Conservation (phyloP, 2,329 filamentous ascomycete genomes). For the Colletotrichum musicola region DNA sequence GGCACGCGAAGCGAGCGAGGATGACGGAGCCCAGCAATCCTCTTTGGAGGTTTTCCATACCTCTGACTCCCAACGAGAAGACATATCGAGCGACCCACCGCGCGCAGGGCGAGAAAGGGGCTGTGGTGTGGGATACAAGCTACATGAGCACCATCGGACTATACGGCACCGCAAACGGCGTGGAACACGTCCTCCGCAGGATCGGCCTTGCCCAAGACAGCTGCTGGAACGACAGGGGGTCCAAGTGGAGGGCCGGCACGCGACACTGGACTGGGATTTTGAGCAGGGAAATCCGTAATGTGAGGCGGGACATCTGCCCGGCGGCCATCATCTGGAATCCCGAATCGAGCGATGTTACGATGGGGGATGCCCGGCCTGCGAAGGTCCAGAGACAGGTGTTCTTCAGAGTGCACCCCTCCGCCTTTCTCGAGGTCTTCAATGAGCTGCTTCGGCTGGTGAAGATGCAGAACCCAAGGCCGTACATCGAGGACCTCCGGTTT, state of each 20-base stretch:
- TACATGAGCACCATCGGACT: slow-evolving; percentile 91
- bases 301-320: slow-evolving; percentile 74
- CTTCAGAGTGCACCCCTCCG: slow-evolving; percentile 85
- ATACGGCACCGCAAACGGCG: slow-evolving; percentile 73
- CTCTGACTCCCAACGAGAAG: slow-evolving; percentile 89
- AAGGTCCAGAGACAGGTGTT: slow-evolving; percentile 64
- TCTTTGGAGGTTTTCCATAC: slow-evolving; percentile 91
- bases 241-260: slow-evolving; percentile 75
- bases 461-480: slow-evolving; percentile 71
- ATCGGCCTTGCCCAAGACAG: slow-evolving; percentile 73
- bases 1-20: slow-evolving; percentile 90
- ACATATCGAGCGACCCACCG: slow-evolving; percentile 90
- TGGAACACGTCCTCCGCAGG: slow-evolving; percentile 75
- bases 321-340: slow-evolving; percentile 83
- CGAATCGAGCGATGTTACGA: slow-evolving; percentile 43
- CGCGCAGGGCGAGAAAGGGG: slow-evolving; percentile 79
- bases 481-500: slow-evolving; percentile 77
- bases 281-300: slow-evolving; percentile 66
- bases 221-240: slow-evolving; percentile 73
- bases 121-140: slow-evolving; percentile 92
- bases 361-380: slow-evolving; percentile 38
- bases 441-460: slow-evolving; percentile 70
- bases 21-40: slow-evolving; percentile 85
- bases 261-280: slow-evolving; percentile 64
- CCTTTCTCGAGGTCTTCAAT: slow-evolving; percentile 77